phyloP scores from a whole-genome alignment of 495 filamentous ascomycete genomes.

The Penicilliopsis zonata region DNA sequence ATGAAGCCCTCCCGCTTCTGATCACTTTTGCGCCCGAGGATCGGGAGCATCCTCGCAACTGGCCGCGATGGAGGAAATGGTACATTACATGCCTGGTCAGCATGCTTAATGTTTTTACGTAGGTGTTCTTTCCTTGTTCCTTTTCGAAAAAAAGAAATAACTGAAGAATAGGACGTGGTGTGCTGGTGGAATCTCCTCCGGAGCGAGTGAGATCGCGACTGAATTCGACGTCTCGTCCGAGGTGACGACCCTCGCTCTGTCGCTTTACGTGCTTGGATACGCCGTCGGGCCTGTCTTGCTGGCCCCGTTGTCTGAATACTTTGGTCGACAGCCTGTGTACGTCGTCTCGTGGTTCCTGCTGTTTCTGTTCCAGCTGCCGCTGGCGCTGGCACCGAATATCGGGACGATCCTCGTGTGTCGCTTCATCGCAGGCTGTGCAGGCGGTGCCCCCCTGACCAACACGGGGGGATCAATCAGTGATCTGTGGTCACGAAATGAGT shows the following conservation, averaged over 20 bases:
- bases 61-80: conserved; percentile 36
- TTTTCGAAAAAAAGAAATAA: neutral
- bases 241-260: conserved; percentile 39
- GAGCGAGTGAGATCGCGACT: conserved; percentile 20
- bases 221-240: conserved; percentile 29
- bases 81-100: conserved; percentile 28
- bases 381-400: conserved; percentile 42
- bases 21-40: conserved; percentile 26
- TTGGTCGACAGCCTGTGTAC: conserved; percentile 44
- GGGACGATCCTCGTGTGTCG: conserved; percentile 43
- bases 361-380: conserved; percentile 46
- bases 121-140: conserved; percentile 3
- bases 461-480: conserved; percentile 29
- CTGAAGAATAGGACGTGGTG: conserved; percentile 19
- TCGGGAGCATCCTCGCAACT: conserved; percentile 32
- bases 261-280: conserved; percentile 41
- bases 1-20: conserved; percentile 16
- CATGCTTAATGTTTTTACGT: conserved; percentile 31
- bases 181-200: conserved; percentile 31
- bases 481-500: conserved; percentile 31
- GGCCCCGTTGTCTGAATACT: conserved; percentile 53
- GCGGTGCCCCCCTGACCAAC: conserved; percentile 38
- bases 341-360: conserved; percentile 47
- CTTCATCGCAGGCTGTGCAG: conserved; percentile 43
- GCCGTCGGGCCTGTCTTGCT: conserved; percentile 44